phyloP scores from a whole-genome alignment of 2,329 filamentous ascomycete species.

The Epichloe amarillans region DNA sequence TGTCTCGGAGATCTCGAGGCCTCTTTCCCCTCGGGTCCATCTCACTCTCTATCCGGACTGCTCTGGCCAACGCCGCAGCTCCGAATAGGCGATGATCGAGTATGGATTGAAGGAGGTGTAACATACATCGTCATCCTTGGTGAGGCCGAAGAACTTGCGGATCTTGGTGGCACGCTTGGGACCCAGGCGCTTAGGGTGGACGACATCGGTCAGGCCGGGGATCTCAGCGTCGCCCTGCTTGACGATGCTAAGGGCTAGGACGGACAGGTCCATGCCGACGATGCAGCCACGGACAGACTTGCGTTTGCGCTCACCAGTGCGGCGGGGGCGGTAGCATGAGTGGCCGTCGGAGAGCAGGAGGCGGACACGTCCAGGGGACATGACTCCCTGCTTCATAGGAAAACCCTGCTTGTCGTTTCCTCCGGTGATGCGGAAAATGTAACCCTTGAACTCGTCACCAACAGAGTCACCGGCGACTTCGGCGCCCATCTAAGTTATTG shows the following conservation, averaged over 20 bases:
- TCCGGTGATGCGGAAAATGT: conserved; percentile 98
- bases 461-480: conserved; percentile 90
- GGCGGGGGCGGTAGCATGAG: conserved; percentile 98
- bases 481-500: conserved; percentile 55
- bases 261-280: conserved; percentile 87
- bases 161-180: conserved; percentile 99
- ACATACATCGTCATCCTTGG: conserved; percentile 99
- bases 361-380: conserved; percentile 96
- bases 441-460: conserved; percentile 99
- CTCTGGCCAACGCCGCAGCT: conserved; percentile 29
- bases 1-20: neutral
- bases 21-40: conserved; percentile 16
- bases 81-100: conserved; percentile 58
- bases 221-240: conserved; percentile 96
- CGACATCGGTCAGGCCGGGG: conserved; percentile 91
- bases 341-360: conserved; percentile 93
- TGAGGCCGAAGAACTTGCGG: conserved; percentile 98
- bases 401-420: conserved; percentile 99
- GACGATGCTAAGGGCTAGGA: conserved; percentile 87
- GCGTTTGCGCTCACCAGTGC: conserved; percentile 96
- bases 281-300: conserved; percentile 99
- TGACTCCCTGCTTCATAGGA: conserved; percentile 99
- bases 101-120: conserved; percentile 38
- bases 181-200: conserved; percentile 97
- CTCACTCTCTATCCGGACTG: conserved; percentile 49